Percentiles rank a stretch among this genome's conserved stretches.
These are phyloP conservation scores for Voacanga thouarsii DNA, from an alignment of 257 asterid species.

Conservation along the genomic window DNA sequence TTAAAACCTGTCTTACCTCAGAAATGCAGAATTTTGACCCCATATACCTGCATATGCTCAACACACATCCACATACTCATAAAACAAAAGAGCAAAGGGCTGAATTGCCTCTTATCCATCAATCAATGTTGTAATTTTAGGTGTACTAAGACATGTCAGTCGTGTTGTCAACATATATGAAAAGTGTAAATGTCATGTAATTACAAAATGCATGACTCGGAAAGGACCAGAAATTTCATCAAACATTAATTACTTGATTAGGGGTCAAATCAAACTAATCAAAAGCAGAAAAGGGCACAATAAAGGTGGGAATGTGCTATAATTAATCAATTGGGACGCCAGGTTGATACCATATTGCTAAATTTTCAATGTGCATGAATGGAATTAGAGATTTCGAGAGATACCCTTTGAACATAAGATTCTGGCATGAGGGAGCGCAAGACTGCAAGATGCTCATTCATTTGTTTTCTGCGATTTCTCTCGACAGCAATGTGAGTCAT, in stretches of 20 bases:
- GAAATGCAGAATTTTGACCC: conserved; percentile 7
- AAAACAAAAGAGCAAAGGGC: conserved; percentile 4
- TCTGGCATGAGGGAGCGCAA: conserved; percentile 95
- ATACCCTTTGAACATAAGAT: conserved; percentile 89
- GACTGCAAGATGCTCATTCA: conserved; percentile 92
- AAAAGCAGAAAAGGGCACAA: neutral
- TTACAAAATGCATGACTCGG: conserved; percentile 2
- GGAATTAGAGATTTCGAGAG: neutral
- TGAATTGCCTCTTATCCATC: conserved; percentile 1
- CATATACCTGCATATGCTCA: neutral
- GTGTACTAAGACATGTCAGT: conserved; percentile 8
- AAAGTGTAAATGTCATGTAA: neutral
- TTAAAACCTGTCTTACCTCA: conserved; percentile 12
- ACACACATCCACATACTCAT: conserved; percentile 4
- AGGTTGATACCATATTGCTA: too few relatives aligned
- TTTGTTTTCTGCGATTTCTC: conserved; percentile 82
- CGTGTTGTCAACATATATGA: neutral
- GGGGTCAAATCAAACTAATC: neutral
- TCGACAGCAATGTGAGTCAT: conserved; percentile 99
- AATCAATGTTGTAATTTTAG: conserved; percentile 1
- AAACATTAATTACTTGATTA: conserved; percentile 1
- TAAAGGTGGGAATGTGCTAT: neutral
- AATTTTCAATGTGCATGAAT: neutral
- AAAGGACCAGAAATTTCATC: neutral
- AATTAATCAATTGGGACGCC: neutral